Evolutionary conservation across 192 early-diverging fungal species (phyloP).

Genomic region (Spizellomyces sp.): DNA sequence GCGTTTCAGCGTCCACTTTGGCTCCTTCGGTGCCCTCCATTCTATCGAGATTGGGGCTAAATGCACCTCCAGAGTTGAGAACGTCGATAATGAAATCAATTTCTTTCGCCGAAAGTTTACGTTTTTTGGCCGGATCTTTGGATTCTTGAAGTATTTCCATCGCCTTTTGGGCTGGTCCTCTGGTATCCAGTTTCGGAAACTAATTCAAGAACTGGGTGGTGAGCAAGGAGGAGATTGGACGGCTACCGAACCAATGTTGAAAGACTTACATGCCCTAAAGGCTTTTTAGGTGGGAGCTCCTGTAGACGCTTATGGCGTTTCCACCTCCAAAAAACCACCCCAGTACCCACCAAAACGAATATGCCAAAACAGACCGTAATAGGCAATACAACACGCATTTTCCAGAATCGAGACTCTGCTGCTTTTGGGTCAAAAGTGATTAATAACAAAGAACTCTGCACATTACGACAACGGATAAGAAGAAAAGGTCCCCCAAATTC

Average conservation of each 20-base stretch:
- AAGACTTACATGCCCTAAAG: not conserved
- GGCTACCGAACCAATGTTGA: not conserved
- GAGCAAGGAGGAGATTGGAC: not conserved
- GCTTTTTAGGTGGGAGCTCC: not conserved
- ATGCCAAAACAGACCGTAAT: too few relatives aligned
- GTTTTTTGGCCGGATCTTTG: not conserved
- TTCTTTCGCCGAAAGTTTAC: conserved; percentile 15
- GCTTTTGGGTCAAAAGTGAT: too few relatives aligned
- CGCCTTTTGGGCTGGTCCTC: conserved; percentile 18
- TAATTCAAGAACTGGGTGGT: not conserved
- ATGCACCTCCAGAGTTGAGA: conserved; percentile 16
- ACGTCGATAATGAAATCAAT: conserved; percentile 36
- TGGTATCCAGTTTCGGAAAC: conserved; percentile 21
- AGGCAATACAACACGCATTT: too few relatives aligned
- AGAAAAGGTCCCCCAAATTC: too few relatives aligned
- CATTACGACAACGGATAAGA: too few relatives aligned
- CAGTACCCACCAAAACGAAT: too few relatives aligned
- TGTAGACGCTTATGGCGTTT: too few relatives aligned
- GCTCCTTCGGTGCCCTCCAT: conserved; percentile 27
- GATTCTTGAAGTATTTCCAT: conserved; percentile 26
- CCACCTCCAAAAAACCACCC: too few relatives aligned
- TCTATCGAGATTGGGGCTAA: conserved; percentile 15
- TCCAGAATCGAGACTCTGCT: too few relatives aligned
- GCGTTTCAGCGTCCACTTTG: conserved; percentile 27
- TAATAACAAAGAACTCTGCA: too few relatives aligned